These are phyloP conservation scores for Cubamyces sp. DNA, from an alignment of 768 basidiomycete genomes.

Conservation along the genomic window DNA sequence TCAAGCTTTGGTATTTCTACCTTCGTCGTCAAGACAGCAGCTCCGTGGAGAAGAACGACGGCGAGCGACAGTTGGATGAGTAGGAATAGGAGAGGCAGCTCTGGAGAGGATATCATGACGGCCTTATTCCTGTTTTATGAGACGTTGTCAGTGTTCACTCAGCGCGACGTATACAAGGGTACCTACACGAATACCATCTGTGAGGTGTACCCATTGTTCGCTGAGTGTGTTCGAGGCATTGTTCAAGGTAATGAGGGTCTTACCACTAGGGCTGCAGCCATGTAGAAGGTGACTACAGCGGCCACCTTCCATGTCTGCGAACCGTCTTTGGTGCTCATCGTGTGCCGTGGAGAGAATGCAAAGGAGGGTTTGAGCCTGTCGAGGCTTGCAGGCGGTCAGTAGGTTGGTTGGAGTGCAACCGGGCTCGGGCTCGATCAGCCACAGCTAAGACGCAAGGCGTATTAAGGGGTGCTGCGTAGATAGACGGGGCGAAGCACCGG, in stretches of 20 bases:
- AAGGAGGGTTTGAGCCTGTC: not conserved
- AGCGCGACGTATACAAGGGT: slow-evolving; percentile 8
- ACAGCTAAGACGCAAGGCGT: not conserved
- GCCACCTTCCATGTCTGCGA: slow-evolving; percentile 56
- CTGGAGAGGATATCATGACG: slow-evolving; percentile 66
- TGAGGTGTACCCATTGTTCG: slow-evolving; percentile 5
- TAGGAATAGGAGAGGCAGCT: slow-evolving; percentile 70
- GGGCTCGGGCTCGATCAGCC: not conserved
- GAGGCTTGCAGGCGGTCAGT: too few species aligned
- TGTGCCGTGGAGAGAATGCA: slow-evolving; percentile 1
- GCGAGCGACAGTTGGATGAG: slow-evolving; percentile 71
- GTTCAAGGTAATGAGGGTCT: slow-evolving; percentile 33
- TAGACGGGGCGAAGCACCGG: slow-evolving; percentile 15
- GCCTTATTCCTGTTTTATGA: slow-evolving; percentile 65
- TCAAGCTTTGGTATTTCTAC: slow-evolving; percentile 64
- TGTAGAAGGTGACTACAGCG: slow-evolving; percentile 78
- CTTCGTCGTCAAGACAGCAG: slow-evolving; percentile 49
- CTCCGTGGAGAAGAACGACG: slow-evolving; percentile 62
- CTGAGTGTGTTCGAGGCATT: too few species aligned
- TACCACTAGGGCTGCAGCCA: slow-evolving; percentile 74
- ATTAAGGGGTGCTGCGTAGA: slow-evolving; percentile 21
- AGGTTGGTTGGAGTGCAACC: not conserved
- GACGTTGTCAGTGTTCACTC: not conserved
- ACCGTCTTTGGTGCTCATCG: slow-evolving; percentile 39
- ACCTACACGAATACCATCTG: slow-evolving; percentile 57